A percentile compares a stretch with the other conserved stretches of the same genome.
Evolutionary conservation across 805 yeast species (phyloP).

Genomic region (Wickerhamomyces rabaulensis): DNA sequence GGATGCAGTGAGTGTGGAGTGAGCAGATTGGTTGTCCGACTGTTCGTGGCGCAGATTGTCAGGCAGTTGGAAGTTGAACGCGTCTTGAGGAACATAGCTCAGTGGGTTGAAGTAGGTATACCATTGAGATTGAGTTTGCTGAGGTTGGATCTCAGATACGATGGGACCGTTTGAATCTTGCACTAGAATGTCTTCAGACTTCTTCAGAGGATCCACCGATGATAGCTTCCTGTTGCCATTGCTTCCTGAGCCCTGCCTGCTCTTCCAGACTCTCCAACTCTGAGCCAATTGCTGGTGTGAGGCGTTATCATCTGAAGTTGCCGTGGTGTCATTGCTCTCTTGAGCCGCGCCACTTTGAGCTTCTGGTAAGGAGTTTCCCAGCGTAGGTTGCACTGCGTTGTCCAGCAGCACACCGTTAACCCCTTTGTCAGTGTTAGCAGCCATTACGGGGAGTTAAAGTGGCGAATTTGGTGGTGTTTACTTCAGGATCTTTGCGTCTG

Average conservation of each 20-base stretch:
- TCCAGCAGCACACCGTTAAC: background rate
- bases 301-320: background rate
- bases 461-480: background rate
- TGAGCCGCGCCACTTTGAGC: background rate
- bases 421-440: background rate
- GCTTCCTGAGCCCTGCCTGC: constrained; percentile 19
- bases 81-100: constrained; percentile 1
- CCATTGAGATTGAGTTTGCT: constrained; percentile 2
- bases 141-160: background rate
- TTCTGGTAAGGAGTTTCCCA: background rate
- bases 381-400: background rate
- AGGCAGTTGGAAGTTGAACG: background rate
- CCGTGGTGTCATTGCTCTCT: background rate
- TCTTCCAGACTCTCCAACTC: constrained; percentile 22
- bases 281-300: constrained; percentile 7
- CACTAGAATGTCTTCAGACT: background rate
- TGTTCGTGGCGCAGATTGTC: background rate
- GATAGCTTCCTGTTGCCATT: constrained; percentile 10
- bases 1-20: constrained; percentile 1
- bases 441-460: background rate
- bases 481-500: background rate
- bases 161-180: background rate
- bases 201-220: constrained; percentile 13
- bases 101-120: constrained; percentile 6
- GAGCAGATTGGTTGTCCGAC: background rate